Evolutionary conservation across 1,284 basidiomycete species (phyloP).

Genomic region (Ustilago lituana): DNA sequence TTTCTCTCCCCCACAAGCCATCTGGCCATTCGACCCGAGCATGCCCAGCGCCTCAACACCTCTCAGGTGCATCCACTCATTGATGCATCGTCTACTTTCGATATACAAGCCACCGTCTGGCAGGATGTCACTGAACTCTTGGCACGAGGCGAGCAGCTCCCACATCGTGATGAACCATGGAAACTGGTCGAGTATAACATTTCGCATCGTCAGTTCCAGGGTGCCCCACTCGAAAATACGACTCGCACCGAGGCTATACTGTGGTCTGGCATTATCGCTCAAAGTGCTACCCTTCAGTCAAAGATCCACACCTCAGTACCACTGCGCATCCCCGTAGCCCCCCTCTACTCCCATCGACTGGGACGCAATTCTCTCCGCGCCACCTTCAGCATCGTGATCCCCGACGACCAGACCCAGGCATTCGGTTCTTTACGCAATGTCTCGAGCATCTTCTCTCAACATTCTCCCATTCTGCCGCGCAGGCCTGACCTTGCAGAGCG

Average conservation of each 20-base stretch:
- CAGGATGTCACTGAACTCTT: conserved; percentile 24
- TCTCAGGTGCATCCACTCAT: conserved; percentile 20
- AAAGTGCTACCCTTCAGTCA: background rate
- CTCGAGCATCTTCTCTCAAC: conserved; percentile 1
- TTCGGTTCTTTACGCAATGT: conserved; percentile 11
- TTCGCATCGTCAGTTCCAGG: too few species aligned
- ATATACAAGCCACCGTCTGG: conserved; percentile 14
- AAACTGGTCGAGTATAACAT: background rate
- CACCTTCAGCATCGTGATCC: conserved; percentile 19
- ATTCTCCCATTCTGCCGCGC: conserved; percentile 3
- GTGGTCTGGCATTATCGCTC: background rate
- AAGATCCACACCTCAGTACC: conserved; percentile 9
- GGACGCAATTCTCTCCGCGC: conserved; percentile 15
- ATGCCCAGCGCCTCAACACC: conserved; percentile 4
- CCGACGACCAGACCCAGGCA: background rate
- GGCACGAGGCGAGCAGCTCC: conserved; percentile 9
- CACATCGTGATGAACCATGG: conserved; percentile 4
- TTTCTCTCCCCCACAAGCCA: conserved; percentile 10
- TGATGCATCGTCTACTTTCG: conserved; percentile 5
- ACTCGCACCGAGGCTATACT: conserved; percentile 12
- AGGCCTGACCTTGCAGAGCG: background rate
- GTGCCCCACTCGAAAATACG: too few species aligned
- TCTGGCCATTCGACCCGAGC: conserved; percentile 1
- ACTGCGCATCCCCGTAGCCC: conserved; percentile 9
- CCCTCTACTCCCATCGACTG: conserved; percentile 11